Evolutionary conservation across 371 early-diverging fungal species (phyloP).

Genomic region (Smittium mucronatum): DNA sequence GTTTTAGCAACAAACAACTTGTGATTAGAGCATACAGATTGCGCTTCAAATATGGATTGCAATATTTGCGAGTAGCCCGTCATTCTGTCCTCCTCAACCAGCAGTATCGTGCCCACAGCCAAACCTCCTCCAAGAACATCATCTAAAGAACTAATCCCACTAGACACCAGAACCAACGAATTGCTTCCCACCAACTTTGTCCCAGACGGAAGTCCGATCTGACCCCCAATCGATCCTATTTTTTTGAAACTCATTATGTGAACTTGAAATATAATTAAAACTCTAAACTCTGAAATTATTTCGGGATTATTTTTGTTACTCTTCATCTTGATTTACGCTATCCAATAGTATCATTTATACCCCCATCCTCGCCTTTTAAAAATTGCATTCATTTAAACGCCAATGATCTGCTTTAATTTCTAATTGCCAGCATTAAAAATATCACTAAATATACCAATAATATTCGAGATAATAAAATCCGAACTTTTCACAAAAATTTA

Average conservation of each 20-base stretch:
- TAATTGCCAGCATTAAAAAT: too few relatives aligned
- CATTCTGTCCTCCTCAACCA: slow-evolving; percentile 69
- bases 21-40: slow-evolving; percentile 68
- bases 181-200: slow-evolving; percentile 65
- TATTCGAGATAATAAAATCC: too few relatives aligned
- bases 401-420: too few relatives aligned
- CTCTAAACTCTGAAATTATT: too few relatives aligned
- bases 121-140: slow-evolving; percentile 63
- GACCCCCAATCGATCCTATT: slow-evolving; percentile 18
- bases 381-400: too few relatives aligned
- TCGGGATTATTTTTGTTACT: too few relatives aligned
- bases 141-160: slow-evolving; percentile 79
- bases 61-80: slow-evolving; percentile 74
- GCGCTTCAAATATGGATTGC: slow-evolving; percentile 67
- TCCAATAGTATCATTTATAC: too few relatives aligned
- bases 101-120: slow-evolving; percentile 63
- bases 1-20: slow-evolving; percentile 51
- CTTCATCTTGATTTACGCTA: too few relatives aligned
- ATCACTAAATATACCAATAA: too few relatives aligned
- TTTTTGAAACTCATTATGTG: slow-evolving; percentile 10
- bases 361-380: too few relatives aligned
- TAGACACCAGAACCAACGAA: slow-evolving; percentile 64
- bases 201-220: slow-evolving; percentile 56
- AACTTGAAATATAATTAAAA: too few relatives aligned
- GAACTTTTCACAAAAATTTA: too few relatives aligned